Evolutionary conservation across 1,139 yeast species (phyloP), one percentile per base, ranked within the genome.

Genomic region (Blastobotrys buckinghamii): DNA sequence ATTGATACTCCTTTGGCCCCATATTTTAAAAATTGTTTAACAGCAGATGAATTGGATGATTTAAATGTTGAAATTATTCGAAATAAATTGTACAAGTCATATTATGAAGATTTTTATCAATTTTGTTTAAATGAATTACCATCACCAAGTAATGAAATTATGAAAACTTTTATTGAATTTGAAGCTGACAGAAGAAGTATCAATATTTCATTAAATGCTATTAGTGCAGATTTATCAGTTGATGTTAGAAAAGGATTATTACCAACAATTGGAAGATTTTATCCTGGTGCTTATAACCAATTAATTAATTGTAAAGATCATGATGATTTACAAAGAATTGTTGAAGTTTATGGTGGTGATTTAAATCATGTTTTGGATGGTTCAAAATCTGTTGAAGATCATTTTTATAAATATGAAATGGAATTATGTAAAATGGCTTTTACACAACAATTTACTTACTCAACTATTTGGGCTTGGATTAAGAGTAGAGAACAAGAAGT

Each of bases 1-100:
- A 85, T 92, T 50, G 99, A 94, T 69, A 92, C 98, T 9, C 98
- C 98, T 10, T 77, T 94, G 64, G 97, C 98, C 0, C 95, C 96
- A 39, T 94, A 90, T 69, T 92, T 94, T 74, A 84, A 88, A 65
- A 87, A 84, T 63, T 87, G 96, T 65, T 75, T 94, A 53, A 78
- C 88, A n/a, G 95, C 94, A 8, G 94, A 88, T 59, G 97, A 92
- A 67, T 77, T 94, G 66, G 96, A 90, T 63, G 99, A 94, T 67
- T 75, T 90, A 64, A 92, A 94, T 70, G 90, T 94, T 62, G 99
- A 94, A 68, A 85, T 94, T 59, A 82, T 94, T 54, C 81, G 97
- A 69, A 94, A 92, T 71, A 83, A 83, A 61, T 77, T 94, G 51
- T 92, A 85, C 79, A 84, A 87, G 67, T 95, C 96, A 42, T 94